These are phyloP conservation scores for Grifola frondosa DNA, from an alignment of 1,284 basidiomycete genomes.

Conservation along the genomic window DNA sequence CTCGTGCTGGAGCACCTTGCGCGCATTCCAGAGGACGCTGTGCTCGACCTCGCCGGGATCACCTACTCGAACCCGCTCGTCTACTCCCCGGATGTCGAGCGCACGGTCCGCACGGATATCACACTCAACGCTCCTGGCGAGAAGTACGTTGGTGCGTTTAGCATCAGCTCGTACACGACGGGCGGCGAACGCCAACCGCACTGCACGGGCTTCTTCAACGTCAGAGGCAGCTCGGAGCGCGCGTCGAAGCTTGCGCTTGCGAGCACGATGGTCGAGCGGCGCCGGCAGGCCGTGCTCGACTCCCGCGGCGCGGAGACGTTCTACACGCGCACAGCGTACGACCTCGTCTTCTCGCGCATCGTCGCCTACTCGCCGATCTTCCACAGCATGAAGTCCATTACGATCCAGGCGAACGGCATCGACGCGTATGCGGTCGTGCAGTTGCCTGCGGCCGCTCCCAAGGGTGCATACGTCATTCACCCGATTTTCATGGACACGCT, in stretches of 20 bases:
- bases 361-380: constrained; percentile 64
- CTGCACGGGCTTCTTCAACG: constrained; percentile 47
- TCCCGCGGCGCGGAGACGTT: constrained; percentile 44
- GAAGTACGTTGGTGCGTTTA: constrained; percentile 41
- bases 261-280: constrained; percentile 36
- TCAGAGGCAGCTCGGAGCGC: constrained; percentile 33
- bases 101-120: constrained; percentile 43
- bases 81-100: constrained; percentile 34
- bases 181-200: constrained; percentile 32
- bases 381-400: constrained; percentile 55
- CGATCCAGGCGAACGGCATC: constrained; percentile 46
- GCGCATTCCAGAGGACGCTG: constrained; percentile 30
- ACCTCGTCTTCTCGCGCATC: constrained; percentile 64
- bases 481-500: constrained; percentile 67
- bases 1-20: constrained; percentile 35
- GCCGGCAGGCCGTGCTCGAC: constrained; percentile 34
- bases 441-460: constrained; percentile 36
- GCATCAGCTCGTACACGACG: constrained; percentile 39
- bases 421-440: constrained; percentile 52
- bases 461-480: constrained; percentile 41
- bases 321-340: constrained; percentile 57
- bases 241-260: constrained; percentile 40
- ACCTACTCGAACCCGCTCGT: constrained; percentile 58
- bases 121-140: constrained; percentile 27
- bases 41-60: constrained; percentile 42